Evolutionary conservation across 2,329 filamentous ascomycete species (phyloP).

Genomic region (Bipolaris bicolor): DNA sequence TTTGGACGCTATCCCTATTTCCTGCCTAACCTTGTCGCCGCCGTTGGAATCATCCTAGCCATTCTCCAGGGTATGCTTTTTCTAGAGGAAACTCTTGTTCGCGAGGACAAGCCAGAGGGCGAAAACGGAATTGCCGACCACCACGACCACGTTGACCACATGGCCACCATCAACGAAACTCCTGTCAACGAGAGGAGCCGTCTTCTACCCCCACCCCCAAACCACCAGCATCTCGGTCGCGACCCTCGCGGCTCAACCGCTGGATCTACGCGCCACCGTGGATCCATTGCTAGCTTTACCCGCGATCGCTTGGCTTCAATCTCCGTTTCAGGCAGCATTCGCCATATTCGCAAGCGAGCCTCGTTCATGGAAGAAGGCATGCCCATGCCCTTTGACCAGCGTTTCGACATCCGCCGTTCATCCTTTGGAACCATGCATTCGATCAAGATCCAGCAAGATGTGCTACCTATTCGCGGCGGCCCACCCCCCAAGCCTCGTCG

Average conservation of each 20-base stretch:
- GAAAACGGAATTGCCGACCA: slow-evolving; percentile 42
- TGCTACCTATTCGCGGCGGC: slow-evolving; percentile 29
- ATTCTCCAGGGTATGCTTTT: slow-evolving; percentile 80
- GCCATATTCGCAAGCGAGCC: slow-evolving; percentile 44
- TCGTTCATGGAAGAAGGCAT: slow-evolving; percentile 48
- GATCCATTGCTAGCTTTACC: slow-evolving; percentile 33
- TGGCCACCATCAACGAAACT: slow-evolving; percentile 73
- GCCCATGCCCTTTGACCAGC: slow-evolving; percentile 40
- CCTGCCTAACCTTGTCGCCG: slow-evolving; percentile 86
- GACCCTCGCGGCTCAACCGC: slow-evolving; percentile 39
- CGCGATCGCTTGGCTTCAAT: slow-evolving; percentile 36
- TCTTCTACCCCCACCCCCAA: slow-evolving; percentile 52
- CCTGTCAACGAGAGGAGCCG: slow-evolving; percentile 67
- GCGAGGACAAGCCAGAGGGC: slow-evolving; percentile 41
- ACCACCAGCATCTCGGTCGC: slow-evolving; percentile 56
- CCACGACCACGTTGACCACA: slow-evolving; percentile 58
- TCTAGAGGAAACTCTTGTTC: slow-evolving; percentile 73
- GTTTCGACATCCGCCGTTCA: slow-evolving; percentile 45
- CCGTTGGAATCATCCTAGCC: slow-evolving; percentile 74
- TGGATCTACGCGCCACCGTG: slow-evolving; percentile 32
- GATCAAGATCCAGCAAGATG: slow-evolving; percentile 38
- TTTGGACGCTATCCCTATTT: slow-evolving; percentile 85
- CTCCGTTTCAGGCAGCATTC: slow-evolving; percentile 39
- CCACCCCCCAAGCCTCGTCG: slow-evolving; percentile 24
- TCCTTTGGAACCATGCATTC: slow-evolving; percentile 49